Base-by-base conservation (phyloP, 2,329 filamentous ascomycete species). In the Xylaria sp. region DNA sequence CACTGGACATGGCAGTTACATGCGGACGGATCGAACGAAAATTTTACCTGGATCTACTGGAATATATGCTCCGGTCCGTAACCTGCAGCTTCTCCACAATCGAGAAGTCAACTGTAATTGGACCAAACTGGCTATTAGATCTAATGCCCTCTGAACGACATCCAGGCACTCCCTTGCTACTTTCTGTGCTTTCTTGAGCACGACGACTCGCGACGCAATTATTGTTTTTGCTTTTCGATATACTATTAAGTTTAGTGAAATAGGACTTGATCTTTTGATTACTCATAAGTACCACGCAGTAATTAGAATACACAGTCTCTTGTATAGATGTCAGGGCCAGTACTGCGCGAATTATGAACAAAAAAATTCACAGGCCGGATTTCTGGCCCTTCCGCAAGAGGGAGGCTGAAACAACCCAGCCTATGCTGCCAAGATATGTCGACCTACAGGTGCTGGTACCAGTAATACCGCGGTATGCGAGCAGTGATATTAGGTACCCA, bases 51-150 rank as follows among this genome's bases (percentile, higher is more conserved):
- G 1, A 52, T 30, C 12, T n/a, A n/a, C 30, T 58, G 53, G 55
- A 59, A 65, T 39, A 20, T 12, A 41, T 43, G 46, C 30, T 53
- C 46, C 46, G 36, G 46, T 23, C 18, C 15, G 46, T 32, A 32
- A 32, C 46, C 34, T 34, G 43, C 23, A 13, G 41, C 34, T 25
- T 52, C 59, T 43, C 46, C 46, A 61, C 59, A 39, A n/a, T 39
- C 57, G 10, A 39, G 43, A 20, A 23, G 18, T 12, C 36, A 59
- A 58, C 25, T 45, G 25, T 43, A 20, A 45, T 60, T 60, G 32
- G 20, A 34, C 36, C 23, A 61, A 41, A 43, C 18, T 32, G 10
- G 23, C 9, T 23, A 20, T 41, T 25, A 48, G 58, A 39, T 50
- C 28, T 25, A 23, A 60, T 60, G 23, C 45, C 3, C 23, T 34